Evolutionary conservation across 768 basidiomycete genomes (phyloP).

Genomic region (Termitomyces sp.): DNA sequence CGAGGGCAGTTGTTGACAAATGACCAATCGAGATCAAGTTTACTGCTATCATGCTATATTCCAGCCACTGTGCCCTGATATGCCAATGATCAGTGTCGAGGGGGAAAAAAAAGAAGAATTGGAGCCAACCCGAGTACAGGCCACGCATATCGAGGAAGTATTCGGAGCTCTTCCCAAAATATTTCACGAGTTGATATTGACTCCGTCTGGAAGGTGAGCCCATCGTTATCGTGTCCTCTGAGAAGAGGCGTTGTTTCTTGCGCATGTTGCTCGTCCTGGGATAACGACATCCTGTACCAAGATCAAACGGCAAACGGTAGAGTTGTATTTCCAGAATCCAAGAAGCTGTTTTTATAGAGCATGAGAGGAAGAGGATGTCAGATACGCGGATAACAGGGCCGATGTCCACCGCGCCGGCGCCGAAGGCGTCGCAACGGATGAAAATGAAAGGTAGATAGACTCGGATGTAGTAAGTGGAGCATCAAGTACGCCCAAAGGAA

Average conservation of each 20-base stretch:
- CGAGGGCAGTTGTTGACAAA: slow-evolving; percentile 66
- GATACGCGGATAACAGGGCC: background rate
- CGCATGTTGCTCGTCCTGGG: background rate
- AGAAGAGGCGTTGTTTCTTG: background rate
- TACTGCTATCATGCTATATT: slow-evolving; percentile 63
- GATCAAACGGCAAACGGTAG: background rate
- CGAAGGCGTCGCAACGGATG: background rate
- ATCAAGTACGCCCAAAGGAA: background rate
- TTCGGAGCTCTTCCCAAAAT: slow-evolving; percentile 12
- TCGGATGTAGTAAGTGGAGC: background rate
- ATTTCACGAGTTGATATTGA: background rate
- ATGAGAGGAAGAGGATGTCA: background rate
- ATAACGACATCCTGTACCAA: background rate
- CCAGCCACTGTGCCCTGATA: slow-evolving; percentile 38
- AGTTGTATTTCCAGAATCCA: background rate
- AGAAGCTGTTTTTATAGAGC: background rate
- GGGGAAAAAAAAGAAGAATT: background rate
- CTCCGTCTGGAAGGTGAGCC: background rate
- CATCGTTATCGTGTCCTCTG: background rate
- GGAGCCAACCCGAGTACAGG: slow-evolving; percentile 10
- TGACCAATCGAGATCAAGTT: slow-evolving; percentile 74
- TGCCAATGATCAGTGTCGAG: background rate
- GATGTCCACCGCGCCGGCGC: background rate
- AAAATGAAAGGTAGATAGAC: background rate
- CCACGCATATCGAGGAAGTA: slow-evolving; percentile 5